Percentiles rank a stretch among this genome's conserved stretches.
Evolutionary conservation across 2,329 filamentous ascomycete species (phyloP).

Genomic region (Metarhizium robertsii): DNA sequence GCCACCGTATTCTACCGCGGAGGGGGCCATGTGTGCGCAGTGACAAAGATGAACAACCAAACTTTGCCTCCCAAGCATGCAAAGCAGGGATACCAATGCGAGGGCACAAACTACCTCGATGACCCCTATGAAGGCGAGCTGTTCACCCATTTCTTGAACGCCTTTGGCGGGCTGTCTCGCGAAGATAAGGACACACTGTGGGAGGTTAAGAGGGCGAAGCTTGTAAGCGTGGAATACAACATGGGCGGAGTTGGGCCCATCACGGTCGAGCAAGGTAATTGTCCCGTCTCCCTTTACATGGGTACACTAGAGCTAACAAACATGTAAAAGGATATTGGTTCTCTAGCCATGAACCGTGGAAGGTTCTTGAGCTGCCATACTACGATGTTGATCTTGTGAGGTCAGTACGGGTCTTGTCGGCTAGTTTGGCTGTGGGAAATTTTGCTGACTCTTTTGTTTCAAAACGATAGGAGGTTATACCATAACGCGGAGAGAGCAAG

Average conservation of each 20-base stretch:
- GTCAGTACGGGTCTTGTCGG: conserved; percentile 10
- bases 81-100: conserved; percentile 25
- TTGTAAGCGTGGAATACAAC: conserved; percentile 27
- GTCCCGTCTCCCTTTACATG: neutral
- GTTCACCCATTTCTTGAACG: conserved; percentile 29
- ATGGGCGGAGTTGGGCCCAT: conserved; percentile 27
- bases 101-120: conserved; percentile 23
- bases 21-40: conserved; percentile 29
- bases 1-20: conserved; percentile 27
- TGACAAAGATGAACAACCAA: conserved; percentile 26
- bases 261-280: conserved; percentile 28
- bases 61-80: conserved; percentile 17
- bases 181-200: conserved; percentile 26
- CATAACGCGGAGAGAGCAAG: conserved; percentile 29
- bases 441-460: neutral
- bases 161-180: conserved; percentile 23
- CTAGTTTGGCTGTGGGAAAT: neutral
- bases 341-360: conserved; percentile 32
- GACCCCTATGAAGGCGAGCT: conserved; percentile 35
- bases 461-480: conserved; percentile 21
- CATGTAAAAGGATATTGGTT: conserved; percentile 26
- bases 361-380: conserved; percentile 32
- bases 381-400: conserved; percentile 29
- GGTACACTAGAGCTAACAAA: neutral
- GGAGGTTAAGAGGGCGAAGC: conserved; percentile 27